A percentile compares a stretch with the other conserved stretches of the same genome.
Conservation (phyloP, 2,329 filamentous ascomycete species). For the Aspergillus sp. region DNA sequence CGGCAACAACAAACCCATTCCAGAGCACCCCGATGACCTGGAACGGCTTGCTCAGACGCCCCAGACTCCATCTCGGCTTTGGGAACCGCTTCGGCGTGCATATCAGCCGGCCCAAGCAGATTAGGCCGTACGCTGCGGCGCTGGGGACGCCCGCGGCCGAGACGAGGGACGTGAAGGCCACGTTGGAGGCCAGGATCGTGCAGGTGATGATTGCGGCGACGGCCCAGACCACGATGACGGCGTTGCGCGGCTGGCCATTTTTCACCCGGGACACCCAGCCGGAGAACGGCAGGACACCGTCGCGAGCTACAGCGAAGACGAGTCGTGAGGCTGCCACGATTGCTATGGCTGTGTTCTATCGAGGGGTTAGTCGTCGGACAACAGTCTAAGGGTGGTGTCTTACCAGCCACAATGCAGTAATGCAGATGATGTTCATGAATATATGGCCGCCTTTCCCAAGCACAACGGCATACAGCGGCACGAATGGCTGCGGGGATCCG, state of each 20-base stretch:
- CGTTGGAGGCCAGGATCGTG: slow-evolving; percentile 48
- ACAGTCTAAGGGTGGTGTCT: slow-evolving; percentile 6
- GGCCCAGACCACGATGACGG: slow-evolving; percentile 49
- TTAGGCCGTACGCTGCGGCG: slow-evolving; percentile 44
- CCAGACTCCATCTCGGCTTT: slow-evolving; percentile 40
- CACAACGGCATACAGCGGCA: slow-evolving; percentile 48
- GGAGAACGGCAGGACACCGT: slow-evolving; percentile 52
- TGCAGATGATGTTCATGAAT: slow-evolving; percentile 53
- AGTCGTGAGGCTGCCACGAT: slow-evolving; percentile 52
- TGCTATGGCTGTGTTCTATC: slow-evolving; percentile 49
- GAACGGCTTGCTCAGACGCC: slow-evolving; percentile 37
- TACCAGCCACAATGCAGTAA: slow-evolving; percentile 44
- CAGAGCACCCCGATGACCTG: slow-evolving; percentile 41
- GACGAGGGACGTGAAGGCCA: slow-evolving; percentile 47
- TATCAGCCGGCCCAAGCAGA: slow-evolving; percentile 41
- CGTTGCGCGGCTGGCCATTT: slow-evolving; percentile 50
- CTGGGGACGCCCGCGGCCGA: slow-evolving; percentile 46
- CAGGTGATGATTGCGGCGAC: slow-evolving; percentile 48
- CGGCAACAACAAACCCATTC: slow-evolving; percentile 43
- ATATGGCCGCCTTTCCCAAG: slow-evolving; percentile 49
- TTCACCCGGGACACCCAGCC: slow-evolving; percentile 48
- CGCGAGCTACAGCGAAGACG: slow-evolving; percentile 53
- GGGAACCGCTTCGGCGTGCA: slow-evolving; percentile 41
- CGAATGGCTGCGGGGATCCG: slow-evolving; percentile 49
- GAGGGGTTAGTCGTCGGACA: not conserved